phyloP scores from a whole-genome alignment of 768 basidiomycete genomes.

The Tricholoma furcatifolium region DNA sequence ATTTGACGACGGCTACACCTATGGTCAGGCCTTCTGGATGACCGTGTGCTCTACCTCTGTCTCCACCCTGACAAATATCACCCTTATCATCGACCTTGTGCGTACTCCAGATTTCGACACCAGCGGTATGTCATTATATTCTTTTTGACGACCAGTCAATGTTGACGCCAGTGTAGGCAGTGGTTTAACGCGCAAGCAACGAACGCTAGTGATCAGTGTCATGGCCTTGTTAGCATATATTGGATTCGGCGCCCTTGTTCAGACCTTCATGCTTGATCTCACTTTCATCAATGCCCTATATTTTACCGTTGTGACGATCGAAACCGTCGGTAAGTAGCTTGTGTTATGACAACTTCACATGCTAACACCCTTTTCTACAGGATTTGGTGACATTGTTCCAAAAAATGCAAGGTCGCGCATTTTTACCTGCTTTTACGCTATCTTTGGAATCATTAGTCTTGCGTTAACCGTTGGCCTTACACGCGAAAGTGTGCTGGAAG shows the following conservation, averaged over 20 bases:
- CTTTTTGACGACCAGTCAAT: neutral
- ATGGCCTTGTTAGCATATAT: slow-evolving; percentile 75
- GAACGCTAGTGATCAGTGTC: slow-evolving; percentile 74
- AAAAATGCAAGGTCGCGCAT: slow-evolving; percentile 47
- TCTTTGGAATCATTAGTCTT: slow-evolving; percentile 61
- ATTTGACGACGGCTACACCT: slow-evolving; percentile 66
- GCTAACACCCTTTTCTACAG: slow-evolving; percentile 27
- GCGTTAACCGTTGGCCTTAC: slow-evolving; percentile 63
- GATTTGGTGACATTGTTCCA: slow-evolving; percentile 78
- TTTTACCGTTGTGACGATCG: slow-evolving; percentile 72
- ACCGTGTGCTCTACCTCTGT: slow-evolving; percentile 72
- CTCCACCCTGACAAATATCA: slow-evolving; percentile 64
- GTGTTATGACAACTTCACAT: neutral
- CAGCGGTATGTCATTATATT: slow-evolving; percentile 45
- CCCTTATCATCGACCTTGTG: slow-evolving; percentile 60
- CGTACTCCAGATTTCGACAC: slow-evolving; percentile 59
- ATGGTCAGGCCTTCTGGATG: slow-evolving; percentile 73
- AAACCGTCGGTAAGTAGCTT: slow-evolving; percentile 50
- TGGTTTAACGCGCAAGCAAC: slow-evolving; percentile 78
- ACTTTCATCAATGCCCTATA: slow-evolving; percentile 76
- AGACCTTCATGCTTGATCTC: slow-evolving; percentile 51
- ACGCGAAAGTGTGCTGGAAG: slow-evolving; percentile 73
- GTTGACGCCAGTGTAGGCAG: slow-evolving; percentile 48
- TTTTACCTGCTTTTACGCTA: slow-evolving; percentile 57
- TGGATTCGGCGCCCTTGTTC: slow-evolving; percentile 66